Base-by-base conservation (phyloP, 169 alveolate species). In the Plasmodium malariae region DNA sequence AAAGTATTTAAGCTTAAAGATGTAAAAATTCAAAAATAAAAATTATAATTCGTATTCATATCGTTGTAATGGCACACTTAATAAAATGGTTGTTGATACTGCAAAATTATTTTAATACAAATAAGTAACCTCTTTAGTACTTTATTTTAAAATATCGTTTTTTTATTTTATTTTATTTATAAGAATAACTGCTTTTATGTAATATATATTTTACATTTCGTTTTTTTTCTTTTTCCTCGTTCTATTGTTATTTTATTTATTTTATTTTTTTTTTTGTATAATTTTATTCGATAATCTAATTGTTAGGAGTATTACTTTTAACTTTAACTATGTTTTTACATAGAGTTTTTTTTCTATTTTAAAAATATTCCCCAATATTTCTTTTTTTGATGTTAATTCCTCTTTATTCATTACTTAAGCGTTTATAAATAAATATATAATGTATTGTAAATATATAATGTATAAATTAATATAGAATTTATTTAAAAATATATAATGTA, bases 231-330 rank as follows among this genome's bases (percentile, higher is more conserved):
- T 40, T 62, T 17, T 5, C 11, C 3, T 32, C 40, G 3, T 62
- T 62, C 28, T 63, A 43, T 63, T 63, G 1, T 43, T 63, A 21
- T 63, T 28, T 24, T 32, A 1, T 32, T 63, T 63, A 32, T 63
- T 63, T 63, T 63, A 63, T 40, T 24, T 62, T 62, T 62, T 62
- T 5, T 26, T 62, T 7, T 28, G 17, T 63, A 14, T 62, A 30
- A 30, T 6, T 62, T 62, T 30, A 67, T 36, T 67, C 17, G 30
- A 21, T 17, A n/a, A 32, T 67, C 51, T n/a, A 40, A 67, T 67
- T 67, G 9, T 40, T 40, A 40, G 51, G 51, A 6, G 9, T 40
- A 9, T 40, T 40, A 40, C 51, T 40, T 40, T 40, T 6, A 6
- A 40, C 5, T 6, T 6, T 40, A 40, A 9, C 9, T 40, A 40